Evolutionary conservation across 768 basidiomycete genomes (phyloP), one percentile per base, ranked within the genome.

Genomic region (Agrocybe praecox): DNA sequence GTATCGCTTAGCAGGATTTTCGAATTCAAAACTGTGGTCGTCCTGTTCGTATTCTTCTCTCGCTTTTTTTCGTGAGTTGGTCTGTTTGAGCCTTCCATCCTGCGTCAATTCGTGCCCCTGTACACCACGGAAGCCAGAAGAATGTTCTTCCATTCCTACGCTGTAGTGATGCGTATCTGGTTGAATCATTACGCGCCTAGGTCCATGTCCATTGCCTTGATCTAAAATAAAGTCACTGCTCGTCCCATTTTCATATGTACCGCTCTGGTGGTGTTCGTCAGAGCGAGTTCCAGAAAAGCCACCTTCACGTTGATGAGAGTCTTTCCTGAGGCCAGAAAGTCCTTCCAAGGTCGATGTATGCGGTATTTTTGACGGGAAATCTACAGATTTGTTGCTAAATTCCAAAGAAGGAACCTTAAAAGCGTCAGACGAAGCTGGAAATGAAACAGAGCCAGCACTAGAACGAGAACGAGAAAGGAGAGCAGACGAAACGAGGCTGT

Each of bases 321-420:
- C 15, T 23, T 58, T 1, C n/a, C 36, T 48, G 15, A 48, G 19
- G 6, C 54, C 2, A 46, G 53, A 44, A 29, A 22, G n/a, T 14
- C 40, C 34, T 17, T 52, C 46, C 22, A 53, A 53, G 15, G 52
- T 59, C 43, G 64, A 59, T 69, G 67, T 73, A 69, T 71, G 72
- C 70, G 70, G 66, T n/a, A 61, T 57, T 51, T 57, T 64, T 49
- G 58, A 58, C 15, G 24, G 24, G 14, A 23, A 32, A 46, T 47
- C 40, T 10, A 56, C 63, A 9, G 56, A 26, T 40, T 40, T 32
- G 34, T 19, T 26, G 18, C 43, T 34, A 50, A 47, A 49, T 52
- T 48, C 36, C 14, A 65, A 44, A 46, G 58, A 58, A 26, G 65
- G 66, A 4, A 61, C 24, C 53, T 64, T 68, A 49, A 64, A 65